Percentiles rank a stretch among this genome's conserved stretches.
Evolutionary conservation across 1,284 basidiomycete species (phyloP).

Genomic region (Cryptococcus neoformans): DNA sequence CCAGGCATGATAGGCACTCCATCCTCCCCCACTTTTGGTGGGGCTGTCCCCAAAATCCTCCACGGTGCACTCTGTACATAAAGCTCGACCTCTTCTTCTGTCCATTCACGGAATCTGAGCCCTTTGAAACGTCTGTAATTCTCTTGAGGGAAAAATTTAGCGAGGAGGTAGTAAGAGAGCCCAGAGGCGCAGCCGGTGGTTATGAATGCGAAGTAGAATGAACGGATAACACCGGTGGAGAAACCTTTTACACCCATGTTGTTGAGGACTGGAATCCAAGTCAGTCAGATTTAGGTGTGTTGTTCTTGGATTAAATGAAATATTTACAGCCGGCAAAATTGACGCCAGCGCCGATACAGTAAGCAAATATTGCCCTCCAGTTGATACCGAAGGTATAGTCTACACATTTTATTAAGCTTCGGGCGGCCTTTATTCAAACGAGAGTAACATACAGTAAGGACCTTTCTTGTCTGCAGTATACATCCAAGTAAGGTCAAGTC

Average conservation of each 20-base stretch:
- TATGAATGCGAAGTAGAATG: constrained; percentile 36
- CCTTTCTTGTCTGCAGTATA: constrained; percentile 57
- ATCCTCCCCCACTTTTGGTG: background rate
- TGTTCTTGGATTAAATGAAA: background rate
- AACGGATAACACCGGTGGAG: constrained; percentile 14
- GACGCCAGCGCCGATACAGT: constrained; percentile 22
- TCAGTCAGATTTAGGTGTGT: background rate
- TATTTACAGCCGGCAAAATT: constrained; percentile 30
- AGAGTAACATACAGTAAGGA: constrained; percentile 13
- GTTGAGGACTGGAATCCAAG: constrained; percentile 18
- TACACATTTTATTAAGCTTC: background rate
- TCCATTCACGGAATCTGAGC: constrained; percentile 26
- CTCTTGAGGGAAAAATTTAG: constrained; percentile 25
- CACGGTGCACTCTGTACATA: constrained; percentile 15
- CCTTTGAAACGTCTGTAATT: constrained; percentile 22
- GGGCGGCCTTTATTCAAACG: background rate
- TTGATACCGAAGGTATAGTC: constrained; percentile 68
- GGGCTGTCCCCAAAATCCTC: background rate
- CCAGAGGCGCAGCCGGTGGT: constrained; percentile 29
- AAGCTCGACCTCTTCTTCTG: constrained; percentile 23
- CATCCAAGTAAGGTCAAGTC: constrained; percentile 65
- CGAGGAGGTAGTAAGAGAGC: constrained; percentile 28
- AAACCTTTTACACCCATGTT: constrained; percentile 24
- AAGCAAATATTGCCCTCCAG: constrained; percentile 46
- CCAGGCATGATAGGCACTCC: background rate